Evolutionary conservation across 2,329 filamentous ascomycete genomes (phyloP).

Genomic region (Trichophyton equinum): DNA sequence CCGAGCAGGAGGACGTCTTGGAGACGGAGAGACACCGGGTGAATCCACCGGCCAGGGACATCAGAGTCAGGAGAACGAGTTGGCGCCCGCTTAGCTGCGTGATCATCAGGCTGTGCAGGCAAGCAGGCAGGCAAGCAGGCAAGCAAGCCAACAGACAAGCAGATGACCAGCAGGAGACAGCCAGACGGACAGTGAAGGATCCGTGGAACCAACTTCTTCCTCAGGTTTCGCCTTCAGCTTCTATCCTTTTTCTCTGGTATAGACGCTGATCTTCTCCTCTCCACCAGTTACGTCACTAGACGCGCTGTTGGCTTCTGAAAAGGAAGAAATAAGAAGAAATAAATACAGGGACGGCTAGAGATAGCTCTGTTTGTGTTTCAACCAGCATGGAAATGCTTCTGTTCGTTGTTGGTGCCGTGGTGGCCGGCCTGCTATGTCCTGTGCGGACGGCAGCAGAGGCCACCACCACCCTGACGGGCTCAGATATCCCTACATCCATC

Average conservation of each 20-base stretch:
- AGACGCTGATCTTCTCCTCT: not conserved
- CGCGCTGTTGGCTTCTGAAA: not conserved
- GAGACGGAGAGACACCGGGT: not conserved
- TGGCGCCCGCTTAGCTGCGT: not conserved
- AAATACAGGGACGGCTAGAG: not conserved
- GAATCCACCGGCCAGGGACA: not conserved
- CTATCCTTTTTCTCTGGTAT: not conserved
- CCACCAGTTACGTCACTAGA: not conserved
- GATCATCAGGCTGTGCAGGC: not conserved
- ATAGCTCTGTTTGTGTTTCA: not conserved
- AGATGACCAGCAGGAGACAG: not conserved
- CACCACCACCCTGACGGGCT: conserved; percentile 8
- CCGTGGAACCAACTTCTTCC: not conserved
- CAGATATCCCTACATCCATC: conserved; percentile 8
- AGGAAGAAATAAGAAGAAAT: not conserved
- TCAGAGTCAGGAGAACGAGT: not conserved
- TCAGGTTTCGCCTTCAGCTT: not conserved
- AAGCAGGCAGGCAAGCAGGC: not conserved
- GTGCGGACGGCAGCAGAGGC: not conserved
- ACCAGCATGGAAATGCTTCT: not conserved
- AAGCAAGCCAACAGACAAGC: not conserved
- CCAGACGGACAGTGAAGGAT: too few relatives aligned
- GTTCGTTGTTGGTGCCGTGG: not conserved
- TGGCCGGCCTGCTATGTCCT: not conserved
- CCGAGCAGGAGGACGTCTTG: not conserved